Evolutionary conservation across 768 basidiomycete genomes (phyloP), one percentile per base, ranked within the genome.

Genomic region (Phanerochaete carnosa): DNA sequence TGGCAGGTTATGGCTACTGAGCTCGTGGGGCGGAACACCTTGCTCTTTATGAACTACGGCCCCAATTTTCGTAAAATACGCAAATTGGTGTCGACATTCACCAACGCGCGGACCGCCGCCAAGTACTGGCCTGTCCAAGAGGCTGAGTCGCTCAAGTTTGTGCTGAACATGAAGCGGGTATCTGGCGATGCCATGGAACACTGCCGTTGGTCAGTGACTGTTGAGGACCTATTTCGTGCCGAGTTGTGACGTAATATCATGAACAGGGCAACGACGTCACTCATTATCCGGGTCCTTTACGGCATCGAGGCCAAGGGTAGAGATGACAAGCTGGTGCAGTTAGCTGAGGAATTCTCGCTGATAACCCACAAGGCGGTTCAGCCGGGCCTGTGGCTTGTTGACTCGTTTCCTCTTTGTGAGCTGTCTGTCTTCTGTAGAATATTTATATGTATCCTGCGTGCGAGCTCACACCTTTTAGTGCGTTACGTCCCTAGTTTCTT

Each of bases 401-500:
- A 73, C 51, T 43, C 65, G 66, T 45, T 78, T 66, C 68, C 66
- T 0, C 49, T 60, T 45, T 72, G 79, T 47, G 66, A 66, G 53
- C 68, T 70, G 45, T 57, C 19, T 19, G 26, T 25, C 23, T 15
- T 52, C 45, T 19, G 23, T 19, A 19, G 12, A 11, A 30, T 28
- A n/a, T 30, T 7, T 45, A n/a, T 1, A 16, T 29, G 37, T 33
- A 30, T 5, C 13, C 15, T 37, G 37, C 26, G 30, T n/a, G 23
- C 22, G 29, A n/a, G n/a, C 35, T n/a, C n/a, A n/a, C n/a, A n/a
- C n/a, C n/a, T n/a, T n/a, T n/a, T n/a, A 55, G 53, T 57, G 39
- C n/a, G 25, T 6, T 13, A 57, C 46, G 55, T 79, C 22, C 78
- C 78, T 9, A 37, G 68, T 2, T 79, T 79, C 79, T 64, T 76